Evolutionary conservation across 2,329 filamentous ascomycete species (phyloP), one percentile per base, ranked within the genome.

Genomic region (Talaromyces pinophilus): DNA sequence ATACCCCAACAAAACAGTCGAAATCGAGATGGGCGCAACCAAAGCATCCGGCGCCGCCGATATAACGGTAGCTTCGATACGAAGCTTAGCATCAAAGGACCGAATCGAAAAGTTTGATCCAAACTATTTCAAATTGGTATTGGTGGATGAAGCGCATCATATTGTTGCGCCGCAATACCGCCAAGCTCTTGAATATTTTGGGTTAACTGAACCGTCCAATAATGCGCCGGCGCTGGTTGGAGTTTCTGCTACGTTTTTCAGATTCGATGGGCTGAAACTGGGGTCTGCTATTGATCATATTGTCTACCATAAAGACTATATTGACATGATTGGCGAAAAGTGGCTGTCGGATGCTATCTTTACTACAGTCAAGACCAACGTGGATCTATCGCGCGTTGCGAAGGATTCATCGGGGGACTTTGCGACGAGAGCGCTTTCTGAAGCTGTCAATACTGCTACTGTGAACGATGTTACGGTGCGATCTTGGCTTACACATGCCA

Each of bases 131-230:
- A 99, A 99, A 79, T 86, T 99, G 0, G 82, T 99, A 0, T 84
- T 99, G 2, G 94, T 99, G 3, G 95, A 99, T 70, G 95, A 99
- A 79, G 95, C 94, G 4, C 95, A 99, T 76, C 95, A 99, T 78
- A 96, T 98, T 63, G 93, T 97, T 54, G 91, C 95, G 0, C 84
- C 87, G 1, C 88, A 88, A 7, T 98, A 98, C 74, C 83, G 96
- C 68, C 84, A 86, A 50, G 85, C 88, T 0, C 82, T 99, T 59
- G 82, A 85, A n/a, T 88, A 98, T 77, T 96, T 99, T 76, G 87
- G 89, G 0, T 84, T 96, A 69, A 81, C 83, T 13, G 79, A 87
- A 64, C 72, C 80, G 60, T 82, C 80, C 69, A 70, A 78, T 3
- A 67, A 76, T 42, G 83, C 85, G 13, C 90, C 92, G 0, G 86